Evolutionary conservation across 345 rosid genomes (phyloP), one percentile per base, ranked within the genome.

Genomic region (Rhodamnia rubescens): DNA sequence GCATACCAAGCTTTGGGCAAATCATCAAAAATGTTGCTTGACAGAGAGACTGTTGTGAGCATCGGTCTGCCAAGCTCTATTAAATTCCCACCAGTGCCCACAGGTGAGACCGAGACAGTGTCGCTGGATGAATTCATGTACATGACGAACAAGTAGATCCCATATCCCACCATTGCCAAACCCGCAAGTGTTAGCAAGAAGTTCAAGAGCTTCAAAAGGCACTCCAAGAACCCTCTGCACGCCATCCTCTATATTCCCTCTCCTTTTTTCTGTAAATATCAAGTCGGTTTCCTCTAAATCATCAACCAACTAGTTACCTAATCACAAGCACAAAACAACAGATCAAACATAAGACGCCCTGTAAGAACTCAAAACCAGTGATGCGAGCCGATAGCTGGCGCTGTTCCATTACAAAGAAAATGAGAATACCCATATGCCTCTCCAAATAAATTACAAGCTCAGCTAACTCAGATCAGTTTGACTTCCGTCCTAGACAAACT

Each of bases 1-100:
- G 42, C 90, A 88, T 96, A 97, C 99, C 99, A 97, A 85, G 97
- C 95, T 91, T 93, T 93, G 20, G 98, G 98, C 61, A 96, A 92
- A 84, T 93, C 89, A 59, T 93, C 96, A 6, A 92, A 83, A 42
- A 94, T 69, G 88, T 87, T 90, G 11, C 89, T 88, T 10, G 98
- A 91, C 21, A 94, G 88, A 57, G 97, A 88, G 47, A 92, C 91
- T 27, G 95, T 90, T 91, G 95, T 88, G 81, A 97, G 96, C 93
- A 96, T 91, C 20, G 99, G 99, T 83, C 99, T 94, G 14, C 98
- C 98, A 3, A 95, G 92, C 83, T 93, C 94, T 18, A 91, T n/a
- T 85, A 90, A 85, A 84, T 83, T 84, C 40, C 85, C 83, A 83
- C 89, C 89, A 29, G 85, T 89, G 81, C 85, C 87, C 13, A 53